Conservation (phyloP, 2,329 filamentous ascomycete species). For the Phialocephala sp. region DNA sequence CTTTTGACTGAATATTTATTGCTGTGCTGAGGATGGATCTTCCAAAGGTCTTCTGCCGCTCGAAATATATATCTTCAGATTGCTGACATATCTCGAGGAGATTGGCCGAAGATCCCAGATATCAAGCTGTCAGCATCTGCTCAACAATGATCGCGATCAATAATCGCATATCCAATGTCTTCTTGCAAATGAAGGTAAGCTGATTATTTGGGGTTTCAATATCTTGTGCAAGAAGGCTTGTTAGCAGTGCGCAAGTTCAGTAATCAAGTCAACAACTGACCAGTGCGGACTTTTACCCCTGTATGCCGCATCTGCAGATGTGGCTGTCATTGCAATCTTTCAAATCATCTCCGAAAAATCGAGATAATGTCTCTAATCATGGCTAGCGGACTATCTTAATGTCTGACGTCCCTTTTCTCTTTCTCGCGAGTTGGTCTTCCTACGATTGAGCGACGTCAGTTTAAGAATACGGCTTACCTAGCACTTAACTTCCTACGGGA, state of each 20-base stretch:
- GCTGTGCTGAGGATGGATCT: neutral
- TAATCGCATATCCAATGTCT: neutral
- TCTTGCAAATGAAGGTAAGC: neutral
- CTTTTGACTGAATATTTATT: neutral
- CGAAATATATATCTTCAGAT: neutral
- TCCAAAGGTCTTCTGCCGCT: neutral
- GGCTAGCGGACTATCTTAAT: neutral
- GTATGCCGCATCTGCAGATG: neutral
- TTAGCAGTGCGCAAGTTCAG: neutral
- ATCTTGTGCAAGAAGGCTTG: neutral
- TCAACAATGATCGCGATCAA: neutral
- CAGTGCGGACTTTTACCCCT: neutral
- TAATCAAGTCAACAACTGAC: neutral
- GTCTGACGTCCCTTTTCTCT: neutral
- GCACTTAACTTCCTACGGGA: no score
- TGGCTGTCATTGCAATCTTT: neutral
- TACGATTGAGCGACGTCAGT: no score
- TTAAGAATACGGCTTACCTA: no score
- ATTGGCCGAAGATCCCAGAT: neutral
- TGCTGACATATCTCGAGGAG: neutral
- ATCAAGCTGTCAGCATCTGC: neutral
- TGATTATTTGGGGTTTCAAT: neutral
- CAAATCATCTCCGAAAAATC: neutral
- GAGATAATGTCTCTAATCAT: neutral
- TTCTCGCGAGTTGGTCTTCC: no score